Conservation (phyloP, 2,329 filamentous ascomycete genomes). For the Diatrype stigma region DNA sequence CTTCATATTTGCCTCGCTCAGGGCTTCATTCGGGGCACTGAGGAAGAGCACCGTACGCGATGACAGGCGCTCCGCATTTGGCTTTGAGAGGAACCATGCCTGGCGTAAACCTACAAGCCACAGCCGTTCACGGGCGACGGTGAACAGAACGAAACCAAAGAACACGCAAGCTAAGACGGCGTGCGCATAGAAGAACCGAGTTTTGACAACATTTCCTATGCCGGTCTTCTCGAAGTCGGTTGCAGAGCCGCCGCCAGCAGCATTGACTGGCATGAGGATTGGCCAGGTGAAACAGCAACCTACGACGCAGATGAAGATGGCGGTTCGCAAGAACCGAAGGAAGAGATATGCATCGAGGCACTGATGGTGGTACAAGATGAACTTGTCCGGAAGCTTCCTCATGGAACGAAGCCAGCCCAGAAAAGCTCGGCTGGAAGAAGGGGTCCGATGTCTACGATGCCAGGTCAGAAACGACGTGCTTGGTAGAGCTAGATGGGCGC, state of each 20-base stretch:
- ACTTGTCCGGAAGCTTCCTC: constrained; percentile 62
- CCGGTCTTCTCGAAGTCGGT: constrained; percentile 63
- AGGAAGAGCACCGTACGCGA: constrained; percentile 92
- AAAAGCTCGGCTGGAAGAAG: constrained; percentile 14
- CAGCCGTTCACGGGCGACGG: constrained; percentile 83
- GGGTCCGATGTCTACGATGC: constrained; percentile 23
- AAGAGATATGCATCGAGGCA: constrained; percentile 87
- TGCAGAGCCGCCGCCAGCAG: constrained; percentile 66
- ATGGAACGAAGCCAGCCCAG: constrained; percentile 24
- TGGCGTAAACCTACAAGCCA: constrained; percentile 94
- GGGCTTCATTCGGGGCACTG: constrained; percentile 72
- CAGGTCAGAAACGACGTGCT: neutral
- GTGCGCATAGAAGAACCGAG: constrained; percentile 73
- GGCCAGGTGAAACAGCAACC: constrained; percentile 83
- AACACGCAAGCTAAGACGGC: constrained; percentile 77
- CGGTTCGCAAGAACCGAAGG: constrained; percentile 76
- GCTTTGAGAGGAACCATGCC: constrained; percentile 82
- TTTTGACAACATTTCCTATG: constrained; percentile 49
- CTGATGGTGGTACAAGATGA: constrained; percentile 80
- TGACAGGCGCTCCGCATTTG: constrained; percentile 80
- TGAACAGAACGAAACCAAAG: constrained; percentile 83
- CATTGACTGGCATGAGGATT: constrained; percentile 77
- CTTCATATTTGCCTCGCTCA: constrained; percentile 68
- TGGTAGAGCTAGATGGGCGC: neutral
- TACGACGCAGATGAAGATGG: constrained; percentile 72